A percentile compares a stretch with the other conserved stretches of the same genome.
phyloP scores from a whole-genome alignment of 73 alveolate species.

The Stentor coeruleus region DNA sequence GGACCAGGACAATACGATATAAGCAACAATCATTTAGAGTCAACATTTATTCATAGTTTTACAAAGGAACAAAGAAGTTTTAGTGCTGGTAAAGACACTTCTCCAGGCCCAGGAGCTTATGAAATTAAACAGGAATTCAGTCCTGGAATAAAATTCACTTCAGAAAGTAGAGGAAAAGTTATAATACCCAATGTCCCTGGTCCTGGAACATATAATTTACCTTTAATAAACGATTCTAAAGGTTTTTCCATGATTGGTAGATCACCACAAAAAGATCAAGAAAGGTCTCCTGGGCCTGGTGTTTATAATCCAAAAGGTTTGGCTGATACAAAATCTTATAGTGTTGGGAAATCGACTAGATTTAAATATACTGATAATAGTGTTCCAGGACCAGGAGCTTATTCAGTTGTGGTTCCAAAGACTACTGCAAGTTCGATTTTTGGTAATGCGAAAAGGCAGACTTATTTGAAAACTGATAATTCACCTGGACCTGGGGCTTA shows the following conservation, averaged over 20 bases:
- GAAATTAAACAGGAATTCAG: not conserved
- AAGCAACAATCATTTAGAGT: not conserved
- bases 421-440: not conserved
- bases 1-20: slow-evolving; percentile 10
- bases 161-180: not conserved
- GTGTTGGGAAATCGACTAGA: not conserved
- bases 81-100: not conserved
- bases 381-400: slow-evolving; percentile 25
- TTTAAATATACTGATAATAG: not conserved
- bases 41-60: not conserved
- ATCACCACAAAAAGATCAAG: not conserved
- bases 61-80: not conserved
- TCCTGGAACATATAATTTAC: not conserved
- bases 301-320: not conserved
- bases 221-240: not conserved
- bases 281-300: slow-evolving; percentile 27
- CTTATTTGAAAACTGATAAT: not conserved
- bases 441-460: slow-evolving; percentile 4
- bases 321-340: no score
- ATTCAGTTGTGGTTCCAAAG: not conserved
- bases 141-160: not conserved
- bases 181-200: slow-evolving; percentile 4
- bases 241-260: not conserved
- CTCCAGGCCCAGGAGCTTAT: slow-evolving; percentile 24
- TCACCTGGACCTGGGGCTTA: slow-evolving; percentile 52